These are phyloP conservation scores for Pestalotiopsis sp. DNA, from an alignment of 2,329 filamentous ascomycete genomes.

Conservation along the genomic window DNA sequence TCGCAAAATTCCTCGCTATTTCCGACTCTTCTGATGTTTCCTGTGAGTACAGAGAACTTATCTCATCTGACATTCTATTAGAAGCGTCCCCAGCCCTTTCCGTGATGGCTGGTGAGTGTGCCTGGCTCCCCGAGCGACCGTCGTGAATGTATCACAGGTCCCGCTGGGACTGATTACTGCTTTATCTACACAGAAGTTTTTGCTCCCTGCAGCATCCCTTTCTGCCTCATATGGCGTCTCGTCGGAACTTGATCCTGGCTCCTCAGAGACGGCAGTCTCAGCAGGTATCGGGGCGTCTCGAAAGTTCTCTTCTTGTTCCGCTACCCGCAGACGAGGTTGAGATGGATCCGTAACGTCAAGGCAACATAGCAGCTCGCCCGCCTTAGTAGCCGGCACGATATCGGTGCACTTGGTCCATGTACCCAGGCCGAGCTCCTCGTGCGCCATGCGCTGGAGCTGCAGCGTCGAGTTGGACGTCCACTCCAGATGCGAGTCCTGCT, in stretches of 20 bases:
- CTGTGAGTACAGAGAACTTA: background rate
- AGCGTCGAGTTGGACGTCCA: slow-evolving; percentile 23
- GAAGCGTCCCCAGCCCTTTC: background rate
- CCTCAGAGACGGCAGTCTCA: background rate
- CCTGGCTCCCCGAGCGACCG: background rate
- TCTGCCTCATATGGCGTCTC: background rate
- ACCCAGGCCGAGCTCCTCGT: slow-evolving; percentile 20
- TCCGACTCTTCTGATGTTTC: background rate
- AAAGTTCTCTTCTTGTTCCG: background rate
- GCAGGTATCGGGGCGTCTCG: background rate
- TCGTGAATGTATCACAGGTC: background rate
- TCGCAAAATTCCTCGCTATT: background rate
- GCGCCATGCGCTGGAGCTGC: slow-evolving; percentile 27
- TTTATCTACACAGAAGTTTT: background rate
- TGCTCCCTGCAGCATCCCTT: background rate
- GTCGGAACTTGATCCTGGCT: background rate
- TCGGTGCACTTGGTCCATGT: slow-evolving; percentile 16
- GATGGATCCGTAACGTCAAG: background rate
- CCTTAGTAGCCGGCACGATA: slow-evolving; percentile 8
- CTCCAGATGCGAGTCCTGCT: slow-evolving; percentile 22
- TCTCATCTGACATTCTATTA: background rate
- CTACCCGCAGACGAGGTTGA: background rate
- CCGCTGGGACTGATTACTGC: background rate
- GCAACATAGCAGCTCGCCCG: background rate
- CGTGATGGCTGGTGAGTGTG: background rate